Evolutionary conservation across 257 asterid genomes (phyloP).

Genomic region (Capsicum rhomboideum): DNA sequence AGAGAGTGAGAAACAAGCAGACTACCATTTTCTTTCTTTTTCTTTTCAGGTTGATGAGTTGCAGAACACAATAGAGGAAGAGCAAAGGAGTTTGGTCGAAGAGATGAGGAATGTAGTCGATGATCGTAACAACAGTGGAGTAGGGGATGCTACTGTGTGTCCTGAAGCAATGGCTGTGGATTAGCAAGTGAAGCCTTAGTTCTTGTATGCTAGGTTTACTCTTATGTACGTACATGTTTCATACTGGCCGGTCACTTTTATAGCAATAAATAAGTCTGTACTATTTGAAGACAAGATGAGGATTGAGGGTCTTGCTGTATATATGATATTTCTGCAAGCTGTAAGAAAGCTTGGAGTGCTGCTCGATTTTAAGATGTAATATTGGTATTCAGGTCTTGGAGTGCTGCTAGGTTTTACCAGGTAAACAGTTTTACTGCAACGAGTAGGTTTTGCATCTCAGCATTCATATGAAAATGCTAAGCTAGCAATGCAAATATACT

Average conservation of each 20-base stretch:
- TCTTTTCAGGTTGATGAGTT: slow-evolving; percentile 79
- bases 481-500: not conserved
- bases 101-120: slow-evolving; percentile 67
- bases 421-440: not conserved
- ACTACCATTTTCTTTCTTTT: too few species aligned
- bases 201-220: not conserved
- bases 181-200: slow-evolving; percentile 18
- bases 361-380: not conserved
- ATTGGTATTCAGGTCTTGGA: not conserved
- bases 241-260: not conserved
- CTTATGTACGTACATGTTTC: not conserved
- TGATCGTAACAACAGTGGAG: slow-evolving; percentile 52
- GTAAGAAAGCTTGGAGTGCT: not conserved
- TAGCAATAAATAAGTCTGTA: not conserved
- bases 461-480: not conserved
- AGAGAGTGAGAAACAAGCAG: not conserved
- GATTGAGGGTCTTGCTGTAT: not conserved
- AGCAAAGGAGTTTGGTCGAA: slow-evolving; percentile 69
- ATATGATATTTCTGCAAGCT: not conserved
- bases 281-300: not conserved
- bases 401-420: not conserved
- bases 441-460: not conserved
- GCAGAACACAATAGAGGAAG: slow-evolving; percentile 89
- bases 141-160: slow-evolving; percentile 45
- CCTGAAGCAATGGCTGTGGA: slow-evolving; percentile 82